Conservation (phyloP, 768 basidiomycete genomes). For the Boletus huronensis region DNA sequence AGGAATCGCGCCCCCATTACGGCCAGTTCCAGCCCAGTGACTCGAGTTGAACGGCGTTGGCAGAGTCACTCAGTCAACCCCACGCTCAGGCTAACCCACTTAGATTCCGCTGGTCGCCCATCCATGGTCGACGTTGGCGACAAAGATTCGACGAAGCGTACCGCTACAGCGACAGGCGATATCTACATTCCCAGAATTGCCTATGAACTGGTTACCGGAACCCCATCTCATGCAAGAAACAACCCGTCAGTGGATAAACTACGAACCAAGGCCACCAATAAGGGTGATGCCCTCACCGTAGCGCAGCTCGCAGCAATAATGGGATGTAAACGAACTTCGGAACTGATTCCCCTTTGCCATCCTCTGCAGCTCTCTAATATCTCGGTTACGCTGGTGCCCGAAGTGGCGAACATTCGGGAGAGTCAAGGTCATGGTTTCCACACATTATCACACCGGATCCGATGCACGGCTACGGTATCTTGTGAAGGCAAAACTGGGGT, state of each 20-base stretch:
- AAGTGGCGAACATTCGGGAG: conserved; percentile 21
- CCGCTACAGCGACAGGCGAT: conserved; percentile 70
- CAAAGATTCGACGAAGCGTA: conserved; percentile 60
- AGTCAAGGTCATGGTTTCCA: not conserved
- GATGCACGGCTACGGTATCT: conserved; percentile 64
- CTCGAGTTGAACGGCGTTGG: conserved; percentile 22
- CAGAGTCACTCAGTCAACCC: conserved; percentile 11
- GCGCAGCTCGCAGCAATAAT: conserved; percentile 86
- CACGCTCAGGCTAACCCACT: conserved; percentile 54
- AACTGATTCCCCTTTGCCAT: conserved; percentile 86
- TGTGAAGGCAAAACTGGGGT: conserved; percentile 83
- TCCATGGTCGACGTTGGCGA: conserved; percentile 79
- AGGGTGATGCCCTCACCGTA: conserved; percentile 70
- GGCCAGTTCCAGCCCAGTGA: not conserved
- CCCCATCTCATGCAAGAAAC: conserved; percentile 2
- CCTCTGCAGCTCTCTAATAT: conserved; percentile 73
- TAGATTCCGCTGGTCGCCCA: conserved; percentile 67
- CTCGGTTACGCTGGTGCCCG: conserved; percentile 56
- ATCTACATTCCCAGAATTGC: conserved; percentile 67
- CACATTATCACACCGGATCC: conserved; percentile 43
- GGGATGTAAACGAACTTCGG: conserved; percentile 79
- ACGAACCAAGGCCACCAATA: conserved; percentile 50
- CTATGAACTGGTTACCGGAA: conserved; percentile 55
- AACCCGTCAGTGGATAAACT: conserved; percentile 30
- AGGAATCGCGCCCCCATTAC: not conserved